Conservation (phyloP, 192 early-diverging fungal species). For the Umbelopsis sp. region DNA sequence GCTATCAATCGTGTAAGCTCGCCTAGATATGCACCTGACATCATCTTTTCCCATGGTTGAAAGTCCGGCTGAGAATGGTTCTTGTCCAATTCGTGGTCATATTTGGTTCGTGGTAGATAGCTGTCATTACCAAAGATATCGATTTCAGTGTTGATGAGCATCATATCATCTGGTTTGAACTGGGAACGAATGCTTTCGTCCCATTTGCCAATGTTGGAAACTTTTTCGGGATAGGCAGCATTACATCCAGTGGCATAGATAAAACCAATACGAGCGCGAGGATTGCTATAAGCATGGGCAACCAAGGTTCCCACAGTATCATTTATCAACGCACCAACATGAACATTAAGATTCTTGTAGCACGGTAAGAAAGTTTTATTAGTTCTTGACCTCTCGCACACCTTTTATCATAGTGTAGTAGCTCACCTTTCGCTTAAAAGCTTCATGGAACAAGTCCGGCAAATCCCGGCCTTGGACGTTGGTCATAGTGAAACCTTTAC, state of each 20-base stretch:
- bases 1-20: slow-evolving; percentile 83
- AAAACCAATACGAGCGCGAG: slow-evolving; percentile 78
- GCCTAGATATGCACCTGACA: slow-evolving; percentile 93
- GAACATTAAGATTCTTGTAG: slow-evolving; percentile 62
- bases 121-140: slow-evolving; percentile 76
- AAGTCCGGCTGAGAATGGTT: slow-evolving; percentile 76
- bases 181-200: slow-evolving; percentile 41
- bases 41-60: slow-evolving; percentile 96
- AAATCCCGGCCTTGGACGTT: slow-evolving; percentile 86
- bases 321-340: slow-evolving; percentile 89
- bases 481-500: slow-evolving; percentile 84
- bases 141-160: slow-evolving; percentile 97
- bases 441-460: slow-evolving; percentile 79
- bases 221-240: slow-evolving; percentile 90
- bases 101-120: slow-evolving; percentile 84
- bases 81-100: slow-evolving; percentile 83
- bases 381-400: neutral
- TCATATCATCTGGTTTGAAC: slow-evolving; percentile 60
- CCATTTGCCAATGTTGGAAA: slow-evolving; percentile 79
- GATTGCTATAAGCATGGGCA: slow-evolving; percentile 84
- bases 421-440: slow-evolving; percentile 66
- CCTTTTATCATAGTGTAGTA: neutral
- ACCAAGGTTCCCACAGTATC: slow-evolving; percentile 95
- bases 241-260: slow-evolving; percentile 97
- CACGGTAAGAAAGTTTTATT: neutral